phyloP scores from a whole-genome alignment of 805 yeast species.

The Metschnikowia picachoensis region DNA sequence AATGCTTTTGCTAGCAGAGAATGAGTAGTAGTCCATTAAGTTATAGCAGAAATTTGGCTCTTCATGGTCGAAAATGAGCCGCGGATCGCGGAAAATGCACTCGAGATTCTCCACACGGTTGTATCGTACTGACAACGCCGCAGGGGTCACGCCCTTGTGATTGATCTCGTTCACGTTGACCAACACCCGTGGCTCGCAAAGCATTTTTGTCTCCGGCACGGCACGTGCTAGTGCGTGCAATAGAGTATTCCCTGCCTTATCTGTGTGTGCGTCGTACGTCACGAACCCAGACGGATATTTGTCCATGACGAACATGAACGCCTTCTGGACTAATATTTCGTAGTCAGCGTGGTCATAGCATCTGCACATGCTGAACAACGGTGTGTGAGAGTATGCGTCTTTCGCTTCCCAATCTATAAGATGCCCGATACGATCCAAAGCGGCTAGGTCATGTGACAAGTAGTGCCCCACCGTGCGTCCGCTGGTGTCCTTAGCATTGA shows the following conservation, averaged over 20 bases:
- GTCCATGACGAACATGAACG: conserved; percentile 40
- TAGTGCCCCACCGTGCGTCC: conserved; percentile 73
- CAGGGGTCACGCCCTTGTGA: conserved; percentile 57
- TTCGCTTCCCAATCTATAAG: conserved; percentile 64
- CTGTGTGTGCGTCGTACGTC: conserved; percentile 61
- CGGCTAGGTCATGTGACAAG: conserved; percentile 50
- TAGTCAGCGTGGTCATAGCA: conserved; percentile 78
- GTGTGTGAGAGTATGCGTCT: conserved; percentile 71
- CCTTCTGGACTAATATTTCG: conserved; percentile 40
- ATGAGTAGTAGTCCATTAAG: conserved; percentile 36
- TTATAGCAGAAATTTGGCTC: conserved; percentile 33
- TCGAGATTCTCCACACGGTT: conserved; percentile 58
- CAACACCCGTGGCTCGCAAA: conserved; percentile 25
- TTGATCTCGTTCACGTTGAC: conserved; percentile 57
- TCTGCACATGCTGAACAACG: conserved; percentile 69
- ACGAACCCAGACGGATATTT: conserved; percentile 41
- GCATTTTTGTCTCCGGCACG: conserved; percentile 30
- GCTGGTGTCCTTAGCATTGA: conserved; percentile 47
- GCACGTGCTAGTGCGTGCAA: conserved; percentile 64
- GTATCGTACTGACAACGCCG: conserved; percentile 67
- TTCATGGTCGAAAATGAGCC: conserved; percentile 38
- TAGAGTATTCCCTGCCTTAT: conserved; percentile 68
- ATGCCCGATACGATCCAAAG: conserved; percentile 52
- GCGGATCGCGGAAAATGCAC: conserved; percentile 44
- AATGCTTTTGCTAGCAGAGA: conserved; percentile 27